Base-by-base conservation (phyloP, 345 rosid genomes). In the Cardiospermum halicacabum region DNA sequence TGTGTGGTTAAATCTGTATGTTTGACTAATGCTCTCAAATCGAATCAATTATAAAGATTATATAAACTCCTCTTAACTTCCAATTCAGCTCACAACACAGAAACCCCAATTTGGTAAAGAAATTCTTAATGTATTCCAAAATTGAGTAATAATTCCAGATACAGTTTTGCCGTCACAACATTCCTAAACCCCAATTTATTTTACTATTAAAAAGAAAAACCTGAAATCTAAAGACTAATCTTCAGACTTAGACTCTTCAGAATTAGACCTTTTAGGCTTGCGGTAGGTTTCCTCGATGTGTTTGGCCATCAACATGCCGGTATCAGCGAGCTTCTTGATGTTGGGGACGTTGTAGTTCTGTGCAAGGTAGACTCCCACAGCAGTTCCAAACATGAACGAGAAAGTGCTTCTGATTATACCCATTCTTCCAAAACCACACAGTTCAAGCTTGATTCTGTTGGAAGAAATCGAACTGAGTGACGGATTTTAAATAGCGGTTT, bases 341-440 rank as follows among this genome's bases (percentile, higher is more conserved):
- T 79, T 78, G 0, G 93, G 96, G 11, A 87, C 86, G 75, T 72
- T 64, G 85, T 83, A 83, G 79, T 85, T 89, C 65, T 89, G 89
- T 21, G 89, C 91, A 0, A 79, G 19, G 73, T 81, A 85, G 53
- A 83, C 69, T 2, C 93, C 93, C 39, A 77, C 74, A 36, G 69
- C 67, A 12, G 93, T 72, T 22, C 89, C 88, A 10, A 53, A 8
- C 53, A 76, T 62, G 78, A 87, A 78, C 43, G 75, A 72, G 72
- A 87, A 80, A 59, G 74, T 62, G 74, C 79, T 78, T 66, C 73
- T 78, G 15, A 85, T 48, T 13, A 86, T 59, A 15, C 88, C 84
- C 93, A 89, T 90, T 31, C 13, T n/a, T 28, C 16, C n/a, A n/a
- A n/a, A n/a, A n/a, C n/a, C n/a, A n/a, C n/a, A 5, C 16, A 31